Conservation (phyloP, 2,329 filamentous ascomycete genomes). For the Fusarium humuli region DNA sequence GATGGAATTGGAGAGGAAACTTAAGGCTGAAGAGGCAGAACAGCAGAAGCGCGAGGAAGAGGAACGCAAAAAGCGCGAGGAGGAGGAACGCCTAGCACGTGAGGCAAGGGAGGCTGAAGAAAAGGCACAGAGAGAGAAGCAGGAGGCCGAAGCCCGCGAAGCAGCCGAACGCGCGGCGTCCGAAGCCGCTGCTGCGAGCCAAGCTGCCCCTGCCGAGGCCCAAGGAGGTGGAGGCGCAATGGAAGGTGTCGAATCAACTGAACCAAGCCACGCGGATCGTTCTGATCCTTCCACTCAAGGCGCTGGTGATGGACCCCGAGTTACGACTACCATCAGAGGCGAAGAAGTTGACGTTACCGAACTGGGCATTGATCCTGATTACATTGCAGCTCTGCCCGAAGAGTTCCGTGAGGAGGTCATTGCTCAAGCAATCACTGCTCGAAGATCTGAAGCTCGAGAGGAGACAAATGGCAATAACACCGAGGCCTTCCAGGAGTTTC, state of each 20-base stretch:
- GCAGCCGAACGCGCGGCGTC: conserved; percentile 68
- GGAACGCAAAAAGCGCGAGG: conserved; percentile 70
- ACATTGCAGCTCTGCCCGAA: conserved; percentile 95
- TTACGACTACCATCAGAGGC: conserved; percentile 86
- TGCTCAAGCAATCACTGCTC: conserved; percentile 85
- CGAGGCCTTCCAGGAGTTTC: conserved; percentile 91
- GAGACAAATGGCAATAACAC: conserved; percentile 78
- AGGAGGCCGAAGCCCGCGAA: conserved; percentile 77
- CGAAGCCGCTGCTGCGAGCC: conserved; percentile 61
- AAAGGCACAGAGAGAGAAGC: conserved; percentile 72
- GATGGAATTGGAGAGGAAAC: conserved; percentile 81
- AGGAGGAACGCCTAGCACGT: conserved; percentile 72
- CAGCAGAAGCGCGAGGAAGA: conserved; percentile 64
- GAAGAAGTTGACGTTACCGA: conserved; percentile 93
- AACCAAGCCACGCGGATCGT: conserved; percentile 49
- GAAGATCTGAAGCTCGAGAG: conserved; percentile 80
- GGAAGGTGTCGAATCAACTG: conserved; percentile 78
- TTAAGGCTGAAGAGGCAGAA: conserved; percentile 69
- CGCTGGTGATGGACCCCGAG: conserved; percentile 59
- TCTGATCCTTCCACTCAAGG: conserved; percentile 46
- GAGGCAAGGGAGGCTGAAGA: conserved; percentile 81
- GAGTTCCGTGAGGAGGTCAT: conserved; percentile 97
- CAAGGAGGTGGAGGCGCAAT: conserved; percentile 63
- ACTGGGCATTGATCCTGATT: conserved; percentile 92
- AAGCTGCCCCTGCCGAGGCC: conserved; percentile 6